A percentile compares a stretch with the other conserved stretches of the same genome.
phyloP scores from a whole-genome alignment of 441 rosid species.

The Erysimum pusillum region DNA sequence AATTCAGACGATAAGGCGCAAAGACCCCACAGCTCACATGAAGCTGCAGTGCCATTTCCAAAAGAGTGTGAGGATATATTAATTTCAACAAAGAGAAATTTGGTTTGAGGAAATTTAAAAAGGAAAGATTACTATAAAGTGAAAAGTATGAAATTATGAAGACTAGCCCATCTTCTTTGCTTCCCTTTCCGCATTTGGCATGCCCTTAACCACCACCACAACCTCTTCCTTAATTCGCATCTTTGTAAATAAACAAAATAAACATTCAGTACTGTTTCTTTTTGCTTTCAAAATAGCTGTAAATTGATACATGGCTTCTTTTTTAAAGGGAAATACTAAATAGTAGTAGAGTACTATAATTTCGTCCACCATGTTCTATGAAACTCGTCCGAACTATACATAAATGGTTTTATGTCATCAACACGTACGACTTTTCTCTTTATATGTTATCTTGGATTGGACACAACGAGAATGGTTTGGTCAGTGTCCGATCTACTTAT shows the following conservation, averaged over 20 bases:
- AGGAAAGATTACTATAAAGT: conserved; percentile 25
- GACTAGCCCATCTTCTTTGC: conserved; percentile 36
- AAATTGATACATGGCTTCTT: neutral
- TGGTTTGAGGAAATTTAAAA: neutral
- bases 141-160: conserved; percentile 37
- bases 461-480: conserved; percentile 44
- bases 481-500: conserved; percentile 29
- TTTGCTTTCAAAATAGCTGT: neutral
- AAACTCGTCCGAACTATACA: conserved; percentile 36
- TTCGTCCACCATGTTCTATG: conserved; percentile 34
- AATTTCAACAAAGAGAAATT: no score
- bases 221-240: neutral
- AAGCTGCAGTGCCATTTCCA: conserved; percentile 42
- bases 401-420: conserved; percentile 28
- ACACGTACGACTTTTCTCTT: conserved; percentile 15
- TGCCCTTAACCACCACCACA: conserved; percentile 40
- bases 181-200: conserved; percentile 44
- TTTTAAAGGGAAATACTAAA: conserved; percentile 23
- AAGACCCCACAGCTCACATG: conserved; percentile 52
- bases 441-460: conserved; percentile 36
- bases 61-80: conserved; percentile 25
- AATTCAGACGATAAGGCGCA: conserved; percentile 28
- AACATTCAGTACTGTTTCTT: neutral
- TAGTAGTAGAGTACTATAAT: conserved; percentile 12
- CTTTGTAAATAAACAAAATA: conserved; percentile 13